Evolutionary conservation across 2,329 filamentous ascomycete species (phyloP).

Genomic region (Exophiala mesophila): DNA sequence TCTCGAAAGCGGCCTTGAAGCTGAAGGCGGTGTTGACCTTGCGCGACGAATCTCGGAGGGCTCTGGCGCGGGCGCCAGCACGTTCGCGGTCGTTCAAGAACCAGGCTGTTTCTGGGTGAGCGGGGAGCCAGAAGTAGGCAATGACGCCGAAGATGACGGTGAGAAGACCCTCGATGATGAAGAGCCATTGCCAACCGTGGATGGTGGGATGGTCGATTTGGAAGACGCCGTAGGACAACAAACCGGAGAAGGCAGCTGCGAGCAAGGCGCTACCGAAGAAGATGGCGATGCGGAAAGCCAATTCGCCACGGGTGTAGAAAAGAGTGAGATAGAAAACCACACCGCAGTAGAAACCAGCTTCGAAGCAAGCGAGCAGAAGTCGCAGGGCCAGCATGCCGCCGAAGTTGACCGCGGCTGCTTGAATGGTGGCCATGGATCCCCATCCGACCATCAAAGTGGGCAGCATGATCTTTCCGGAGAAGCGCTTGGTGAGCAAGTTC

Average conservation of each 20-base stretch:
- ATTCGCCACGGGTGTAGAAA: constrained; percentile 67
- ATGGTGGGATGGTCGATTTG: constrained; percentile 49
- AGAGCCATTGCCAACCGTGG: constrained; percentile 50
- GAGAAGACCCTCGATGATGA: constrained; percentile 53
- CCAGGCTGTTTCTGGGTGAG: constrained; percentile 56
- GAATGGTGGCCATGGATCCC: constrained; percentile 45
- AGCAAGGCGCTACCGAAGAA: constrained; percentile 75
- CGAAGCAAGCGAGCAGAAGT: constrained; percentile 45
- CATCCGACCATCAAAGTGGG: constrained; percentile 44
- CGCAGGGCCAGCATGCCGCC: constrained; percentile 46
- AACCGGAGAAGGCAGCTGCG: constrained; percentile 61
- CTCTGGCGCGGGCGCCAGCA: constrained; percentile 64
- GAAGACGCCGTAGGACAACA: constrained; percentile 58
- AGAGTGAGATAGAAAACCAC: constrained; percentile 31
- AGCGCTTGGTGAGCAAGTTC: constrained; percentile 46
- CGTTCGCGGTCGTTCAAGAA: constrained; percentile 65
- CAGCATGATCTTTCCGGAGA: constrained; percentile 41
- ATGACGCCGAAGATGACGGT: constrained; percentile 60
- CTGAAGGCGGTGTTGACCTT: constrained; percentile 54
- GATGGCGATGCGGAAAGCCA: constrained; percentile 64
- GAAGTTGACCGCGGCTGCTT: constrained; percentile 48
- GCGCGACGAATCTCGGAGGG: constrained; percentile 68
- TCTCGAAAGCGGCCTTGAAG: constrained; percentile 47
- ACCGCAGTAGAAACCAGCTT: constrained; percentile 1
- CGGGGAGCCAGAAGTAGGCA: constrained; percentile 65